Percentiles rank a stretch among this genome's conserved stretches.
phyloP scores from a whole-genome alignment of 805 yeast genomes.

The Candida ficus region DNA sequence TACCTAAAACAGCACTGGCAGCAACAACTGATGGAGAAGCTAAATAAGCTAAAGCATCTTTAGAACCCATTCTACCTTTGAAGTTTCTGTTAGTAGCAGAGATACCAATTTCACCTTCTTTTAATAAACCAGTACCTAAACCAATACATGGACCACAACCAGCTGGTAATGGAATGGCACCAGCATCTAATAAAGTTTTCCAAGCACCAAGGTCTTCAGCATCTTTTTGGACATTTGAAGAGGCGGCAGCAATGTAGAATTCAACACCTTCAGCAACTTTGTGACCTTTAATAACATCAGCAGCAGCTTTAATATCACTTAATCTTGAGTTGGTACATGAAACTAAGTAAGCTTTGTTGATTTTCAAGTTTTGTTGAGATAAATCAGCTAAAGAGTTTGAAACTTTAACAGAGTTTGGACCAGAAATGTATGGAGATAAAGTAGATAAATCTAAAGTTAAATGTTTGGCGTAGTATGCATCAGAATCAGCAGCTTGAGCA shows the following conservation, averaged over 20 bases:
- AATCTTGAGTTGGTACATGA: conserved; percentile 95
- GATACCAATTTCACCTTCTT: conserved; percentile 97
- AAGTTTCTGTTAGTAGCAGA: conserved; percentile 98
- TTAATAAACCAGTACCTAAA: conserved; percentile 85
- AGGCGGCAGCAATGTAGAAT: conserved; percentile 97
- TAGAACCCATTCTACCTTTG: conserved; percentile 99
- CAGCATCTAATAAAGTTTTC: conserved; percentile 85
- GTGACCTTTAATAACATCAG: conserved; percentile 71
- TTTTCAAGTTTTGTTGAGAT: conserved; percentile 64
- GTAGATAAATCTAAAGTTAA: conserved; percentile 74
- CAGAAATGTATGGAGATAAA: conserved; percentile 84
- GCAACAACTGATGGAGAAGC: conserved; percentile 99
- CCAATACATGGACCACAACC: conserved; percentile 99
- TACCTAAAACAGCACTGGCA: conserved; percentile 94
- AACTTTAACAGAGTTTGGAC: conserved; percentile 96
- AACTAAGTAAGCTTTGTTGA: conserved; percentile 94
- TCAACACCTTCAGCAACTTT: conserved; percentile 87
- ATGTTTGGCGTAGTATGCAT: conserved; percentile 86
- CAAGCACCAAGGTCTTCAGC: conserved; percentile 92
- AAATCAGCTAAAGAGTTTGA: conserved; percentile 74
- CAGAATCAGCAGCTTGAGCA: conserved; percentile 51
- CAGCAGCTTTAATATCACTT: conserved; percentile 92
- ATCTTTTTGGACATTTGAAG: conserved; percentile 85
- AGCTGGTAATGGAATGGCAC: conserved; percentile 92
- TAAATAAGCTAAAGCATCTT: conserved; percentile 90